phyloP scores from a whole-genome alignment of 768 basidiomycete genomes.

The Lactarius sanguifluus region DNA sequence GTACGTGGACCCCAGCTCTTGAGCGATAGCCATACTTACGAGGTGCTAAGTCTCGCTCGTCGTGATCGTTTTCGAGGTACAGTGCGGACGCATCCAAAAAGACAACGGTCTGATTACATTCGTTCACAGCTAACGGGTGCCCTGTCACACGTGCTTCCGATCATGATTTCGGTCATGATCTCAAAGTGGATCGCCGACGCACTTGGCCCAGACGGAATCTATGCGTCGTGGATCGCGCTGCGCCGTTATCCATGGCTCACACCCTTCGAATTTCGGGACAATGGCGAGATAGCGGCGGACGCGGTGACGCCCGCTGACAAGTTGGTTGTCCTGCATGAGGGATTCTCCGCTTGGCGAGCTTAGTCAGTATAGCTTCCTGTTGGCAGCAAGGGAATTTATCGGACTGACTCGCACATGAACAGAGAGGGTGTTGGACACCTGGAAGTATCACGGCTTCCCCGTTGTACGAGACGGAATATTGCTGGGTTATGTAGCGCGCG shows the following conservation, averaged over 20 bases:
- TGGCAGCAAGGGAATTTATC: neutral
- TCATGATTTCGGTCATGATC: slow-evolving; percentile 78
- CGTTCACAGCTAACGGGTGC: slow-evolving; percentile 64
- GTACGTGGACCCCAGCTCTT: slow-evolving; percentile 39
- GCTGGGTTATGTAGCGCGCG: slow-evolving; percentile 61
- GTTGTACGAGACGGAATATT: slow-evolving; percentile 53
- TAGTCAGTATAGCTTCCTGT: slow-evolving; percentile 35
- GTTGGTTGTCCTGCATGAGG: slow-evolving; percentile 45
- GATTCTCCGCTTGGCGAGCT: slow-evolving; percentile 49
- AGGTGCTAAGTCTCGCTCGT: slow-evolving; percentile 59
- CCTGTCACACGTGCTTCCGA: slow-evolving; percentile 75
- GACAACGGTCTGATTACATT: neutral
- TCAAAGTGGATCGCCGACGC: slow-evolving; percentile 78
- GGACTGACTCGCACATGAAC: slow-evolving; percentile 7
- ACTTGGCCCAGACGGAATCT: slow-evolving; percentile 66
- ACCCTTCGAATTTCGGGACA: slow-evolving; percentile 61
- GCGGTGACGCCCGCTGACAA: slow-evolving; percentile 56
- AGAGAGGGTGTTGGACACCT: slow-evolving; percentile 45
- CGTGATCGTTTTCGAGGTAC: slow-evolving; percentile 72
- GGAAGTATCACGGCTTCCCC: slow-evolving; percentile 64
- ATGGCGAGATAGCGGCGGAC: slow-evolving; percentile 58
- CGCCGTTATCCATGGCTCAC: slow-evolving; percentile 70
- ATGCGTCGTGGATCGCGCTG: slow-evolving; percentile 71
- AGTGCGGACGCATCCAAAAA: slow-evolving; percentile 13
- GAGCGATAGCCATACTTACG: neutral